A percentile compares a stretch with the other conserved stretches of the same genome.
Conservation (phyloP, 257 asterid genomes). For the Fraxinus excelsior region DNA sequence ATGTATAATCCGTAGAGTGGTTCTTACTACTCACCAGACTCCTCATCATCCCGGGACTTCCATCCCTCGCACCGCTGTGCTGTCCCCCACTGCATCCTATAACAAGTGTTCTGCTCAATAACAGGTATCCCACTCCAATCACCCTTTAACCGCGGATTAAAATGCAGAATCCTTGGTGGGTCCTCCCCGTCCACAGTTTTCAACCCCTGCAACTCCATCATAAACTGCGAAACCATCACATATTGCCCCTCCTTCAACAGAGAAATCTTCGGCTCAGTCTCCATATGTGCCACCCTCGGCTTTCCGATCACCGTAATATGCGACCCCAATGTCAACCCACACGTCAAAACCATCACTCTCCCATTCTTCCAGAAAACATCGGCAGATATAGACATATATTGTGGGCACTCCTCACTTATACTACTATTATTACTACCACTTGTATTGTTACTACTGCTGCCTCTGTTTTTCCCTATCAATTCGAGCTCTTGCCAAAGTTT, state of each 20-base stretch:
- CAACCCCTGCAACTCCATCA: slow-evolving; percentile 93
- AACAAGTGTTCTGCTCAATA: slow-evolving; percentile 92
- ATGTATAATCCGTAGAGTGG: slow-evolving; percentile 8
- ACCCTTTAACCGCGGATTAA: slow-evolving; percentile 86
- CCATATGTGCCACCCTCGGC: slow-evolving; percentile 75
- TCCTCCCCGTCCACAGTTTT: slow-evolving; percentile 93
- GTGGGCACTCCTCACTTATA: slow-evolving; percentile 57
- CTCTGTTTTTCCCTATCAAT: slow-evolving; percentile 31
- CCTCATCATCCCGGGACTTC: slow-evolving; percentile 89
- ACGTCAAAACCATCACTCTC: slow-evolving; percentile 67
- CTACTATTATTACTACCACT: slow-evolving; percentile 4
- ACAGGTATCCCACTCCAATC: slow-evolving; percentile 98
- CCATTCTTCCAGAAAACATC: slow-evolving; percentile 53
- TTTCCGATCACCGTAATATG: slow-evolving; percentile 83
- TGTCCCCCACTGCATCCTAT: slow-evolving; percentile 96
- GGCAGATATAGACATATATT: slow-evolving; percentile 56
- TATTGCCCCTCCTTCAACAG: slow-evolving; percentile 69
- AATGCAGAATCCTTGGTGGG: slow-evolving; percentile 88
- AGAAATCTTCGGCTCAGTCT: slow-evolving; percentile 77
- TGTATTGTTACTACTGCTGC: neutral
- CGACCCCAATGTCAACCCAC: slow-evolving; percentile 88
- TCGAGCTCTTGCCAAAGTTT: slow-evolving; percentile 75
- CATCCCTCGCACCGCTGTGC: slow-evolving; percentile 93
- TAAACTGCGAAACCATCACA: slow-evolving; percentile 87
- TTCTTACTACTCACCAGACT: slow-evolving; percentile 62